phyloP scores from a whole-genome alignment of 495 filamentous ascomycete species.

The Neurospora sp. region DNA sequence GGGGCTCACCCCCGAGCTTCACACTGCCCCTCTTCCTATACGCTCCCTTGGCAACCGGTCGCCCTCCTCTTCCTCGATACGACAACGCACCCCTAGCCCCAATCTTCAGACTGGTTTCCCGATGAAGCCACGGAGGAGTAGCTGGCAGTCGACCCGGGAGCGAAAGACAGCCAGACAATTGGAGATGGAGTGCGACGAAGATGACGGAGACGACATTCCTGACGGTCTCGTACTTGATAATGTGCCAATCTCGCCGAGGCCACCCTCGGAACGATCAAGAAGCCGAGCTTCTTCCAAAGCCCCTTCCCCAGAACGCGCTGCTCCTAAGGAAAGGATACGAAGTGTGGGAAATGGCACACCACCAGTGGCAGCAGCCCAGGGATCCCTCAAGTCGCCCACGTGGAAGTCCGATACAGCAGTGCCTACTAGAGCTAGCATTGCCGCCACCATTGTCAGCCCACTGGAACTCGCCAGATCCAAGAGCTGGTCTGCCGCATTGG shows the following conservation, averaged over 20 bases:
- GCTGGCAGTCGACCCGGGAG: conserved; percentile 59
- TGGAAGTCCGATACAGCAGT: conserved; percentile 32
- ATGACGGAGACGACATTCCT: conserved; percentile 79
- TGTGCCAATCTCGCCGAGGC: conserved; percentile 86
- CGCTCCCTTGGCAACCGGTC: conserved; percentile 28
- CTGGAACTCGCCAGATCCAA: conserved; percentile 52
- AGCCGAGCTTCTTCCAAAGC: conserved; percentile 41
- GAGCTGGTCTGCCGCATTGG: conserved; percentile 75
- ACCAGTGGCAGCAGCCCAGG: conserved; percentile 35
- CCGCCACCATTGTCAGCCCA: conserved; percentile 15
- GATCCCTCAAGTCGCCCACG: conserved; percentile 37
- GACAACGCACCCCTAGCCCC: conserved; percentile 32
- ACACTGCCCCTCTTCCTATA: conserved; percentile 20
- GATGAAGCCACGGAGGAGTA: conserved; percentile 42
- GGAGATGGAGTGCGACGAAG: conserved; percentile 81
- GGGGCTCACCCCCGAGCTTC: conserved; percentile 21
- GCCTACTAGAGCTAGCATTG: conserved; percentile 12
- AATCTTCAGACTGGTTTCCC: conserved; percentile 31
- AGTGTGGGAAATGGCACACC: conserved; percentile 47
- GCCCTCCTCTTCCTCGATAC: conserved; percentile 17
- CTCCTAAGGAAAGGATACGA: conserved; percentile 38
- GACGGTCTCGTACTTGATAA: conserved; percentile 89
- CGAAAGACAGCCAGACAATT: conserved; percentile 70
- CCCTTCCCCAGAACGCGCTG: conserved; percentile 46
- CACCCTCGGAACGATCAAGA: conserved; percentile 49